Evolutionary conservation across 2,329 filamentous ascomycete genomes (phyloP), one percentile per base, ranked within the genome.

Genomic region (Nemania sp.): DNA sequence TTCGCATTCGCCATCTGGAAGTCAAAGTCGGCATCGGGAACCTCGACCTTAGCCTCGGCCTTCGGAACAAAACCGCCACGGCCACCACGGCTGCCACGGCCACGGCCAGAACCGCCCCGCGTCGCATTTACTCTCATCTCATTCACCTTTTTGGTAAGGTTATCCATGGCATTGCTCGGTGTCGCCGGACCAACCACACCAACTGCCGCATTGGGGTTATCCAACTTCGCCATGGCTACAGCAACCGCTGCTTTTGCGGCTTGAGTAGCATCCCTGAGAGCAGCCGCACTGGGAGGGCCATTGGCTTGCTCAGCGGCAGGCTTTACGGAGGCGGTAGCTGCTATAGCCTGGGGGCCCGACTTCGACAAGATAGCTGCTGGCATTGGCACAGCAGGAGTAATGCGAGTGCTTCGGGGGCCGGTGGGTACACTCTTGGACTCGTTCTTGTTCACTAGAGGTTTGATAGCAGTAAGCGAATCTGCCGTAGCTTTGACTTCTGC

Each of bases 1-100:
- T 92, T 94, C 43, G 89, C 89, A 69, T 96, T 96, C 23, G 89
- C 80, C 14, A 82, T 83, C 63, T 88, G 89, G 67, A 99, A 99
- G 68, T 99, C 93, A 65, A 92, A 99, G 68, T 97, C 94, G 1
- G 90, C 86, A 42, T 88, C 83, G 0, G 94, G 94, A 2, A 99
- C 90, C 48, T 96, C 92, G 26, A 97, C 84, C 74, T 90, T 94
- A 63, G 80, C 76, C 43, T 79, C 75, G 26, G 97, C 84, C 74
- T 90, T 94, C 63, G 80, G 76, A 43, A 79, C 75, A 42, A 57
- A 63, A 33, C 65, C 30, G 20, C 70, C 71, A 30, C 78, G 75
- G 1, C 77, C 76, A 9, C 77, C 78, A 52, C 78, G 76, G 28
- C n/a, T n/a, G n/a, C 70, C 72, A 42, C 73, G 73, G 20, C 75